Evolutionary conservation across 805 yeast species (phyloP).

Genomic region (Ogataea henricii): DNA sequence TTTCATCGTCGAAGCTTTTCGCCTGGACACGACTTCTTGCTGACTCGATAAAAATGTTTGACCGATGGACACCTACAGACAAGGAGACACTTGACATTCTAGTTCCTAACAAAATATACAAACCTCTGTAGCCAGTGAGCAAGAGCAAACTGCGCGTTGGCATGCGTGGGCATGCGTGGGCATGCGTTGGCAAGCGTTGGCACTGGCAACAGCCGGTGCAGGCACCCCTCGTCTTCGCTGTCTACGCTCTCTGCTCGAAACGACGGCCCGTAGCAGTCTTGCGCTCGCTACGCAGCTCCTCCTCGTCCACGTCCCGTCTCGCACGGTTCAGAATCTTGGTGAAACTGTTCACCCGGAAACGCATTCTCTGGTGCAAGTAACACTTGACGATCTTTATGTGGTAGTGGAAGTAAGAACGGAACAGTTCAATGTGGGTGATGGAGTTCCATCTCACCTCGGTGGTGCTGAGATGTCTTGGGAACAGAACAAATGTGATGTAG

Average conservation of each 20-base stretch:
- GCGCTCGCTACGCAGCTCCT: conserved; percentile 49
- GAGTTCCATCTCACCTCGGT: conserved; percentile 76
- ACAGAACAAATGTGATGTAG: conserved; percentile 69
- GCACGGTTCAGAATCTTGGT: conserved; percentile 95
- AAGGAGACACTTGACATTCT: background rate
- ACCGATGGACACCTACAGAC: no score
- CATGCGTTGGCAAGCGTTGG: no score
- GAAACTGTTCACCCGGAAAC: conserved; percentile 91
- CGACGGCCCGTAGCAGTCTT: conserved; percentile 76
- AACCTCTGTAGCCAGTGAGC: background rate
- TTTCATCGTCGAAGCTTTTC: conserved; percentile 7
- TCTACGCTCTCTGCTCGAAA: conserved; percentile 44
- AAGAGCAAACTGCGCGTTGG: no score
- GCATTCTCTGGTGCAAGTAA: conserved; percentile 97
- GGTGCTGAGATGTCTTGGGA: conserved; percentile 73
- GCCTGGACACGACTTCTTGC: conserved; percentile 2
- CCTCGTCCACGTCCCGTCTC: conserved; percentile 86
- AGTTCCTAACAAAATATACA: background rate
- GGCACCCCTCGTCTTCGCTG: background rate
- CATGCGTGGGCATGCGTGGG: no score
- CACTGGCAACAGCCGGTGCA: no score
- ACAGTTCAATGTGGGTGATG: conserved; percentile 86
- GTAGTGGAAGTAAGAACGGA: conserved; percentile 96
- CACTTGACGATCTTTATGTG: conserved; percentile 99
- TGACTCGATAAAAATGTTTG: background rate